These are phyloP conservation scores for Litchi chinensis DNA, from an alignment of 345 rosid genomes.

Conservation along the genomic window DNA sequence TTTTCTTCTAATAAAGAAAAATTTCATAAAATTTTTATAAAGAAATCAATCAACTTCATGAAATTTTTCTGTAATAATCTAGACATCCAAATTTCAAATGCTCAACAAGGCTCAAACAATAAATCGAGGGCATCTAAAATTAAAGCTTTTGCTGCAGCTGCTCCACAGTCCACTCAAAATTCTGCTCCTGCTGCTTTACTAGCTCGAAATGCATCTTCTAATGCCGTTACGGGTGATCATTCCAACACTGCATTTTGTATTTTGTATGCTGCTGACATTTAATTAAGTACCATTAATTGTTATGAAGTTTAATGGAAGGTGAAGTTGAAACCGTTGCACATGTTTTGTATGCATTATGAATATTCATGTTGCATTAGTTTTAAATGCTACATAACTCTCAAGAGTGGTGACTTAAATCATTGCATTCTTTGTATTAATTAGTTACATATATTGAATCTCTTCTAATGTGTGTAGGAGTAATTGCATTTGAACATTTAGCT, in stretches of 20 bases:
- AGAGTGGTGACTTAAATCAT: not conserved
- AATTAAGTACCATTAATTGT: too few relatives aligned
- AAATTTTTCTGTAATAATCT: too few relatives aligned
- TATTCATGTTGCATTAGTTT: not conserved
- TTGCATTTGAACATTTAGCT: too few relatives aligned
- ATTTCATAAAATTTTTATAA: too few relatives aligned
- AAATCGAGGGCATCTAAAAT: conserved; percentile 50
- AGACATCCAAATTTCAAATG: not conserved
- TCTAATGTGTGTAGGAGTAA: too few relatives aligned
- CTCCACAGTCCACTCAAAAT: conserved; percentile 24
- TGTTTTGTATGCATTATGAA: too few relatives aligned
- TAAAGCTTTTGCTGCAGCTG: conserved; percentile 24
- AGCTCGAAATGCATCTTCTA: conserved; percentile 36
- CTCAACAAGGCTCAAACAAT: conserved; percentile 59
- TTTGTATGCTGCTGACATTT: too few relatives aligned
- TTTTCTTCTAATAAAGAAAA: too few relatives aligned
- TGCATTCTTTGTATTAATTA: too few relatives aligned
- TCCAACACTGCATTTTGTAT: not conserved
- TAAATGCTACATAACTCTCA: not conserved
- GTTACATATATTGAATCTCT: not conserved
- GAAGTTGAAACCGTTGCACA: not conserved
- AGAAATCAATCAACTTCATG: too few relatives aligned
- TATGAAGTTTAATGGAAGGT: too few relatives aligned
- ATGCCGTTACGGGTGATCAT: conserved; percentile 29
- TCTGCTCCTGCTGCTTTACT: conserved; percentile 41